Evolutionary conservation across 208 protist species (phyloP), one percentile per base, ranked within the genome.

Genomic region (Trypanosoma platydactyli): DNA sequence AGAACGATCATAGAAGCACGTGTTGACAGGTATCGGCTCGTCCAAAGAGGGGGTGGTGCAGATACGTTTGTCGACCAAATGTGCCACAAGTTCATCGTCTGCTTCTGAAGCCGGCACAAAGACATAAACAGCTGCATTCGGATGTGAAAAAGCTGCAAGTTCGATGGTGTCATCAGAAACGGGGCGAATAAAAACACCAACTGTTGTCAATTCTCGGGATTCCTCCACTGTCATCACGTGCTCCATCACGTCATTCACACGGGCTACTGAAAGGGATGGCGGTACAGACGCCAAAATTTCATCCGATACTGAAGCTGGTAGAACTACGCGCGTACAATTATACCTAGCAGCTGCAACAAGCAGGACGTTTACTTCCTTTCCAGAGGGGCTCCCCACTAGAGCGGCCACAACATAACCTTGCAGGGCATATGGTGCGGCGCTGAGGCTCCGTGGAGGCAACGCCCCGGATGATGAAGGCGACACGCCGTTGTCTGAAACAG

Each of bases 1-100:
- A 25, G 80, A 71, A 3, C 88, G 81, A 75, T 94, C 88, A 54
- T 89, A 90, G 35, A 94, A 83, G 44, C 86, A 83, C 52, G 83
- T 75, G 58, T 91, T 91, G 16, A 79, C 76, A 11, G 85, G 82
- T 0, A 89, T 65, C 49, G 70, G 65, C 25, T 72, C 71, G 35
- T 77, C 71, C 5, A 63, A 50, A 7, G 71, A 70, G 5, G 59
- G 38, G 2, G 59, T 38, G 15, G 64, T 48, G 51, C 68, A 89
- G 48, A 89, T 58, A 22, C 74, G 64, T 5, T 56, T 24, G 44
- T 70, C 57, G 33, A 76, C 80, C 40, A 68, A 27, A 27, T 51
- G 52, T 44, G 46, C 58, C 56, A 85, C 63, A 29, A 76, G 46
- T 24, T 67, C 52, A 46, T 80, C 70, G 18, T 57, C 76, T 1